Base-by-base conservation (phyloP, 169 alveolate species). In the Theileria annulata region DNA sequence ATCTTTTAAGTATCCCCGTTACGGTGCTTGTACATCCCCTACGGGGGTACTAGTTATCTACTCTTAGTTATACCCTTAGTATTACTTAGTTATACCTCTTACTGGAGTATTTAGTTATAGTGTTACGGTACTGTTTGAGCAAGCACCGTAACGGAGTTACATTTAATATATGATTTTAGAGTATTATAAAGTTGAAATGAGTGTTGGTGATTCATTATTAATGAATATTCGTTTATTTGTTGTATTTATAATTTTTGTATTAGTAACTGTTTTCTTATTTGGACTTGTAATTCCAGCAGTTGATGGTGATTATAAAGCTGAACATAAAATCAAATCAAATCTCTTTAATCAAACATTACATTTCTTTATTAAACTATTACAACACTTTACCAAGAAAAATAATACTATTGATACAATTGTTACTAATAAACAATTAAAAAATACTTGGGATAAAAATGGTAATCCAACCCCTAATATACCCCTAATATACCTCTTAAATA, bases 271-370 rank as follows among this genome's bases (percentile, higher is more conserved):
- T 10, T 75, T 82, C 35, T 70, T 82, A 31, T 51, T 82, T 30
- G 89, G 89, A 9, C 68, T 75, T 19, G 71, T 72, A 17, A 60
- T 79, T 2, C 89, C 89, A 1, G 69, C 89, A 10, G 89, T 76
- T 0, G 89, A 82, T 49, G 72, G 89, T 35, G 89, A 82, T 21
- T 62, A 62, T 47, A 62, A 62, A 37, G 71, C 37, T 15, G 71
- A 62, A 37, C 51, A 62, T 21, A 62, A 62, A 37, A 28, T 62
- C 48, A 62, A 62, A 21, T 28, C 71, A 15, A 62, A 62, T 47
- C 31, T 62, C 37, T 62, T 62, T 19, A 62, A 62, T 19, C 51
- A 62, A 37, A 37, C 71, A 5, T n/a, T 42, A 9, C 12, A 35
- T 9, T 25, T 56, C 27, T 72, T 58, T n/a, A 23, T 72, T 13